Conservation (phyloP, 2,329 filamentous ascomycete genomes). For the Rhynchosporium graminicola region DNA sequence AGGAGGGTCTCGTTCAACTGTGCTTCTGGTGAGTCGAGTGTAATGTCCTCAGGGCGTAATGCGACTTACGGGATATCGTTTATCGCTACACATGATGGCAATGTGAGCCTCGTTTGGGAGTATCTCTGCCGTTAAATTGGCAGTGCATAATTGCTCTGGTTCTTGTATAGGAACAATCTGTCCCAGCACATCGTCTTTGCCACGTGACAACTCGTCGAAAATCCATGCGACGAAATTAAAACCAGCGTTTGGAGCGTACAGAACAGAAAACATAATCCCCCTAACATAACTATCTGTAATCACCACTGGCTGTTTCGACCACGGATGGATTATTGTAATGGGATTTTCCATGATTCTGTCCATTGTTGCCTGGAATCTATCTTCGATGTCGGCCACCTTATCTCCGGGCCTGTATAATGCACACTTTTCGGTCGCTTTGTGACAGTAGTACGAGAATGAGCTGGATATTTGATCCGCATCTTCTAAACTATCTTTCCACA, state of each 20-base stretch:
- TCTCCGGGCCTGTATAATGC: slow-evolving; percentile 32
- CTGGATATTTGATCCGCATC: slow-evolving; percentile 37
- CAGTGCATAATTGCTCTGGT: slow-evolving; percentile 21
- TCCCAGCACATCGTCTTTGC: slow-evolving; percentile 42
- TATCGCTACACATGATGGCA: slow-evolving; percentile 39
- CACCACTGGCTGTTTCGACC: slow-evolving; percentile 28
- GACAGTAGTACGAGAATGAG: slow-evolving; percentile 39
- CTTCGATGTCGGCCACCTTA: slow-evolving; percentile 29
- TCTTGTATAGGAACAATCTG: slow-evolving; percentile 3
- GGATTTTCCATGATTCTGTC: slow-evolving; percentile 43
- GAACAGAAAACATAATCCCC: slow-evolving; percentile 31
- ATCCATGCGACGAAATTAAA: slow-evolving; percentile 35
- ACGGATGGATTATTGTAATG: slow-evolving; percentile 29
- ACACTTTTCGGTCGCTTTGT: slow-evolving; percentile 40
- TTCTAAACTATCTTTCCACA: slow-evolving; percentile 30
- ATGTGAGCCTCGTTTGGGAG: slow-evolving; percentile 31
- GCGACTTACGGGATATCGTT: slow-evolving; percentile 34
- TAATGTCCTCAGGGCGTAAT: neutral
- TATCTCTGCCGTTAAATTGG: slow-evolving; percentile 16
- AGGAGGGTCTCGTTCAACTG: slow-evolving; percentile 37
- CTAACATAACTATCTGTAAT: slow-evolving; percentile 37
- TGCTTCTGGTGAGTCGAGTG: neutral
- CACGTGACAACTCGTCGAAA: slow-evolving; percentile 35
- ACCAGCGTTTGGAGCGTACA: slow-evolving; percentile 35
- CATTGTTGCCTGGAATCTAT: slow-evolving; percentile 42